phyloP scores from a whole-genome alignment of 1,284 basidiomycete species.

The Anthracocystis setariae region DNA sequence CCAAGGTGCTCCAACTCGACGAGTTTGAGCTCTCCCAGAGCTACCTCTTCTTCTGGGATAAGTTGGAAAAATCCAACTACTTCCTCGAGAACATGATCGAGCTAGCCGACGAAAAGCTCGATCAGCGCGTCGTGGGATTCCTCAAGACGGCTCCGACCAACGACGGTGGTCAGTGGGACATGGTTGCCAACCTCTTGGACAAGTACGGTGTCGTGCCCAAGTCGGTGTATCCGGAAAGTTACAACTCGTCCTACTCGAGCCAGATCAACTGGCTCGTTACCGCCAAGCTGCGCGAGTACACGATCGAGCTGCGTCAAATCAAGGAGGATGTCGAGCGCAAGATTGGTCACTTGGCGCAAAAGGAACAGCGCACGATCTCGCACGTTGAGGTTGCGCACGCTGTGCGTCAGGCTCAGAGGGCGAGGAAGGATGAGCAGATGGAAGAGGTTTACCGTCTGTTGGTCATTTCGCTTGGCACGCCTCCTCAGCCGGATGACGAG shows the following conservation, averaged over 20 bases:
- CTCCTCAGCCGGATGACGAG: slow-evolving; percentile 50
- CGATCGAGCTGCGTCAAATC: slow-evolving; percentile 80
- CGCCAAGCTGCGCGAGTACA: slow-evolving; percentile 88
- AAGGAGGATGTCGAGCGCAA: slow-evolving; percentile 61
- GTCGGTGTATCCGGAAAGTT: slow-evolving; percentile 83
- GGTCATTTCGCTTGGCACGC: slow-evolving; percentile 77
- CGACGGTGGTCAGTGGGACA: slow-evolving; percentile 80
- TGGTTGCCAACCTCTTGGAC: slow-evolving; percentile 80
- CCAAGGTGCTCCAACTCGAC: slow-evolving; percentile 83
- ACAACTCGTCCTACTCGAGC: slow-evolving; percentile 79
- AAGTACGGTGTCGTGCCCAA: slow-evolving; percentile 70
- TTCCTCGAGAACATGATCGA: slow-evolving; percentile 89
- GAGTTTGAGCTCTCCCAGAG: slow-evolving; percentile 91
- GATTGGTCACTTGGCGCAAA: slow-evolving; percentile 58
- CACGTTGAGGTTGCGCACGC: slow-evolving; percentile 23
- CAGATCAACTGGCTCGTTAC: slow-evolving; percentile 83
- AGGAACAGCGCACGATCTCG: slow-evolving; percentile 56
- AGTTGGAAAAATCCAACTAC: slow-evolving; percentile 93
- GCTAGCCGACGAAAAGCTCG: slow-evolving; percentile 80
- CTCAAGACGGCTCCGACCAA: slow-evolving; percentile 81
- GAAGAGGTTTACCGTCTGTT: slow-evolving; percentile 87
- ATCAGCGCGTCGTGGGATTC: slow-evolving; percentile 82
- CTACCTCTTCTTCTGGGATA: slow-evolving; percentile 68
- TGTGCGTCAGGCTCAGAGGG: slow-evolving; percentile 62
- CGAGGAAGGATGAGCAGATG: slow-evolving; percentile 84